A percentile compares a stretch with the other conserved stretches of the same genome.
These are phyloP conservation scores for Pichia sp. DNA, from an alignment of 1,139 yeast species.

Conservation along the genomic window DNA sequence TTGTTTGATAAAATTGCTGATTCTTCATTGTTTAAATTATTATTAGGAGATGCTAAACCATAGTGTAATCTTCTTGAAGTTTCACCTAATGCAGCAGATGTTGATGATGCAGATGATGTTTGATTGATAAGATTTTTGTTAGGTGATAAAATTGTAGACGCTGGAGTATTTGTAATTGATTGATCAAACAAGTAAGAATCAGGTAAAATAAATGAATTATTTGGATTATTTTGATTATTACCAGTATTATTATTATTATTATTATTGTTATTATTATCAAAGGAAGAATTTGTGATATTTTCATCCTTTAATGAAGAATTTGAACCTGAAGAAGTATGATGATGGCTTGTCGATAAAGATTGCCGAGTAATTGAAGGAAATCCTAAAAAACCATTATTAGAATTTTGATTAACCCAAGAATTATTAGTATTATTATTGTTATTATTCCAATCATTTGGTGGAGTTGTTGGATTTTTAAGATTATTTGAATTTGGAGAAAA, in stretches of 20 bases:
- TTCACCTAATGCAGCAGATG: constrained; percentile 25
- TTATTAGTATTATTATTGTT: neutral
- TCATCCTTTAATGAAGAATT: constrained; percentile 16
- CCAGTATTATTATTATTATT: neutral
- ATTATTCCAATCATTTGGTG: constrained; percentile 21
- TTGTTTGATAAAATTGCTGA: no score
- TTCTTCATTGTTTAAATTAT: neutral
- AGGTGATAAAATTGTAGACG: constrained; percentile 13
- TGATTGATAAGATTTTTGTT: no score
- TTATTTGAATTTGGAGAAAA: constrained; percentile 25
- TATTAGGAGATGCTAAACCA: constrained; percentile 20
- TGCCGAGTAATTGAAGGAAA: neutral
- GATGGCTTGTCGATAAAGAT: neutral
- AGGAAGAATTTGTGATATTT: constrained; percentile 8
- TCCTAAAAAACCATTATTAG: neutral
- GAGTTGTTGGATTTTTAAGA: constrained; percentile 23
- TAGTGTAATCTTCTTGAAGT: constrained; percentile 25
- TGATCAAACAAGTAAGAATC: constrained; percentile 14
- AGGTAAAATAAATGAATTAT: constrained; percentile 10
- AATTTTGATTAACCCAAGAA: constrained; percentile 8
- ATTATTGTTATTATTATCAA: neutral
- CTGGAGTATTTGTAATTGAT: constrained; percentile 11
- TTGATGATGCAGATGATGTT: neutral
- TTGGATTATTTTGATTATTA: constrained; percentile 2
- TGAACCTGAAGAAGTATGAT: constrained; percentile 16